A percentile compares a stretch with the other conserved stretches of the same genome.
Evolutionary conservation across 768 basidiomycete genomes (phyloP).

Genomic region (Porphyrellus cyaneotinctus): DNA sequence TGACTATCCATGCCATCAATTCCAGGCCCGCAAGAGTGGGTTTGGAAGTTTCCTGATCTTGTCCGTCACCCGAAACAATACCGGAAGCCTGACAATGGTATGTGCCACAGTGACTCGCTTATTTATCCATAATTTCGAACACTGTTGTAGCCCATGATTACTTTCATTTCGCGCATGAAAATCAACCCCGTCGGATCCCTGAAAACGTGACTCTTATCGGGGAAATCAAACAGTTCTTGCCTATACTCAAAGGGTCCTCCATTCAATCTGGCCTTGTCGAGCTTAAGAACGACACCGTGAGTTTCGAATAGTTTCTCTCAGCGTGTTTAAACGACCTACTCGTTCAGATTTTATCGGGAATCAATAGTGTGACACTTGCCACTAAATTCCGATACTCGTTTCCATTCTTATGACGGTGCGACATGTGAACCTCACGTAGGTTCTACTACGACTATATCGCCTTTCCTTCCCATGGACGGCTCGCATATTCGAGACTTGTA

Average conservation of each 20-base stretch:
- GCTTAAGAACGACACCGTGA: constrained; percentile 15
- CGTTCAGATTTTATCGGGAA: background rate
- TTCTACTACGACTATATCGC: background rate
- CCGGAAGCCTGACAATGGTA: constrained; percentile 24
- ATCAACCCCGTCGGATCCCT: constrained; percentile 1
- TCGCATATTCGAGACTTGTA: constrained; percentile 10
- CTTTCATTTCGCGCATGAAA: background rate
- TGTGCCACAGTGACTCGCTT: background rate
- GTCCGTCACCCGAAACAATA: constrained; percentile 39
- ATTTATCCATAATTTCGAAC: too few species aligned
- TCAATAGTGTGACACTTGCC: constrained; percentile 11
- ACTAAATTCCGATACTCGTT: constrained; percentile 14
- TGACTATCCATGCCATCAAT: constrained; percentile 15
- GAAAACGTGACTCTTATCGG: constrained; percentile 10
- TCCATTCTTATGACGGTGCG: constrained; percentile 16
- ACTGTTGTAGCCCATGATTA: background rate
- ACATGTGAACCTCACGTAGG: background rate
- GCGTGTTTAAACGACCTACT: background rate
- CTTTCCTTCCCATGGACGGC: constrained; percentile 10
- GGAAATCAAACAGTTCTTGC: constrained; percentile 11
- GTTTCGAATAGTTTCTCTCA: background rate
- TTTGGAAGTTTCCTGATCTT: constrained; percentile 29
- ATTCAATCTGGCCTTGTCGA: constrained; percentile 14
- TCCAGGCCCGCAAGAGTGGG: constrained; percentile 12
- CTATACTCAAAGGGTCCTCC: background rate